Percentiles rank a stretch among this genome's conserved stretches.
Conservation (phyloP, 768 basidiomycete genomes). For the Cystobasidium tubakii region DNA sequence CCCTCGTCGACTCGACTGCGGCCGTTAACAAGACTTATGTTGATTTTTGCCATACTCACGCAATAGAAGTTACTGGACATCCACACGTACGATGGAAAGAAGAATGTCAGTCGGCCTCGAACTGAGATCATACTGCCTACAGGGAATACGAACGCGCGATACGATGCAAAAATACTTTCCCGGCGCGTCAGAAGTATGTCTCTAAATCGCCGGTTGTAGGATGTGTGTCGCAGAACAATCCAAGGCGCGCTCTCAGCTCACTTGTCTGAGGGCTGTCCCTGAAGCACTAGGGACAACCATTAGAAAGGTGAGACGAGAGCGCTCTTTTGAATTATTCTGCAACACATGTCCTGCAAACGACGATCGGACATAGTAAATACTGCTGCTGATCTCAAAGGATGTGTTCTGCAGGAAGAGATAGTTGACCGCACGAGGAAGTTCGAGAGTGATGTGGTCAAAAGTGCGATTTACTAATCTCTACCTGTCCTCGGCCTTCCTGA, state of each 20-base stretch:
- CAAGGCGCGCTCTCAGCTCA: too few relatives aligned
- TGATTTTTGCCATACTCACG: not conserved
- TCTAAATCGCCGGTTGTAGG: too few relatives aligned
- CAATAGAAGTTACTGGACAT: conserved; percentile 8
- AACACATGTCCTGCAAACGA: too few relatives aligned
- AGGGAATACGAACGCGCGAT: conserved; percentile 23
- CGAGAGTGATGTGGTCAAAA: conserved; percentile 21
- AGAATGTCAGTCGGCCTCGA: not conserved
- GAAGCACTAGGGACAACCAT: too few relatives aligned
- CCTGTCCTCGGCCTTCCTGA: not conserved
- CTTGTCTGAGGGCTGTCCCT: too few relatives aligned
- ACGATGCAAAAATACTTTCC: conserved; percentile 25
- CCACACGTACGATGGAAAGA: not conserved
- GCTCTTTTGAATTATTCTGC: too few relatives aligned
- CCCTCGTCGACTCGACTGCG: not conserved
- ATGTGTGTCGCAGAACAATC: too few relatives aligned
- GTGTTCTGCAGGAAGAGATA: conserved; percentile 14
- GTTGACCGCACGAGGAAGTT: not conserved
- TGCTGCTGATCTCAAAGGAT: not conserved
- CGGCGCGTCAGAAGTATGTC: conserved; percentile 6
- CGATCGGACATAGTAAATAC: too few relatives aligned
- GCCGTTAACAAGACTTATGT: conserved; percentile 1
- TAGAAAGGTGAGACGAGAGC: too few relatives aligned
- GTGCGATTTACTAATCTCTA: not conserved
- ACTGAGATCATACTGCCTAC: not conserved